Base-by-base conservation (phyloP, 345 rosid genomes). In the Raphanus sativus region DNA sequence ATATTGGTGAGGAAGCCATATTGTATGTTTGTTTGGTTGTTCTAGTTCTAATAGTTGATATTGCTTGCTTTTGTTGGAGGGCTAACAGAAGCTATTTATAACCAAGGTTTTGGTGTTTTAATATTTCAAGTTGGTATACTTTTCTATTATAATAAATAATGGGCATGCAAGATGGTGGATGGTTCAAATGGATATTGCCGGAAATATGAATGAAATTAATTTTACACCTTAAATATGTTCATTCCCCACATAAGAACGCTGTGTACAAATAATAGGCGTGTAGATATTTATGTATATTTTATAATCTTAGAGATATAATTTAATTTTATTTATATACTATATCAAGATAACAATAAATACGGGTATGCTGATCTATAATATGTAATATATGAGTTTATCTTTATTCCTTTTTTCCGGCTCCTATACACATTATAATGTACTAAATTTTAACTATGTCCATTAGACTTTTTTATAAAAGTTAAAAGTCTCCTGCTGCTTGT, bases 131-230 rank as follows among this genome's bases (percentile, higher is more conserved):
- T 74, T 73, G 82, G 82, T 79, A 67, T 73, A 36, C 69, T 38
- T 24, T 78, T 67, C 56, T 73, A 48, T 61, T 30, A 80, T 38
- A 30, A 8, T 26, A 1, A 11, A 68, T 67, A 17, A 62, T 79
- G 78, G 82, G 71, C 82, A 68, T 73, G 75, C 75, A 42, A 74
- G 82, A 68, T 79, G 62, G 78, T 79, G 74, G 74, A 62, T 61
- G 29, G 65, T 68, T 52, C 15, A 12, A 42, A 58, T 70, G 4
- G n/a, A 50, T 34, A 54, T 38, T 33, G 64, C 15, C 1, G 12
- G 56, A 25, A n/a, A 16, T 64, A 59, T 36, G 17, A 48, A 30
- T 13, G 71, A 28, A 54, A 50, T 2, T 8, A 21, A 64, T 61
- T 12, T 16, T 45, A 45, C 54, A 45, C 54, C 16, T 40, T 8